A percentile compares a stretch with the other conserved stretches of the same genome.
Evolutionary conservation across 768 basidiomycete genomes (phyloP).

Genomic region (Boletus huronensis): DNA sequence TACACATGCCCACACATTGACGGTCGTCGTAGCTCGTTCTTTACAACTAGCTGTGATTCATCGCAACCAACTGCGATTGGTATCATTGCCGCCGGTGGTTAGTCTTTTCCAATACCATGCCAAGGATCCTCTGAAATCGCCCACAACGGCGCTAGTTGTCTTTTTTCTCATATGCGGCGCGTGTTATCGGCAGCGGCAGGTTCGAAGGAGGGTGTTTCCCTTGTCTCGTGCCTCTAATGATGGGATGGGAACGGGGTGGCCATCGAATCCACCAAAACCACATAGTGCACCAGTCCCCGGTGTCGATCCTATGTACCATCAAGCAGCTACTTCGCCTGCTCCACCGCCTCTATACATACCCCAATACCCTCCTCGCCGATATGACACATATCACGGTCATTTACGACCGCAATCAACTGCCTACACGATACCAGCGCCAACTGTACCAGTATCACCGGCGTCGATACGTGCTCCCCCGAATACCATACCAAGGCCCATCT

Average conservation of each 20-base stretch:
- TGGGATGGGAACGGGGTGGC: not conserved
- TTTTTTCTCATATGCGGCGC: not conserved
- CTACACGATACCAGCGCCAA: not conserved
- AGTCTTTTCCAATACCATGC: not conserved
- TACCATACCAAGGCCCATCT: not conserved
- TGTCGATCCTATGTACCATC: not conserved
- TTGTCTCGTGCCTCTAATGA: not conserved
- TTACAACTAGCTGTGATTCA: not conserved
- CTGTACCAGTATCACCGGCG: not conserved
- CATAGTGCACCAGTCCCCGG: not conserved
- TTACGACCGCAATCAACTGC: slow-evolving; percentile 2
- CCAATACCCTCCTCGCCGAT: slow-evolving; percentile 8
- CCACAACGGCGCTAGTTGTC: not conserved
- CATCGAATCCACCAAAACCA: slow-evolving; percentile 1
- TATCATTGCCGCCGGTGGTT: slow-evolving; percentile 4
- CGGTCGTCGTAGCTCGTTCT: not conserved
- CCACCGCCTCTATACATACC: not conserved
- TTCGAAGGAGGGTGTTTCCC: not conserved
- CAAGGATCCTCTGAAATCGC: slow-evolving; percentile 1
- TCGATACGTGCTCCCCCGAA: not conserved
- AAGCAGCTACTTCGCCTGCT: not conserved
- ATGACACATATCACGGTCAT: not conserved
- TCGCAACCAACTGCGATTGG: not conserved
- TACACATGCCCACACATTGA: not conserved
- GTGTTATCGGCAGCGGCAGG: not conserved